Conservation (phyloP, 2,329 filamentous ascomycete species). For the Talaromyces sp. region DNA sequence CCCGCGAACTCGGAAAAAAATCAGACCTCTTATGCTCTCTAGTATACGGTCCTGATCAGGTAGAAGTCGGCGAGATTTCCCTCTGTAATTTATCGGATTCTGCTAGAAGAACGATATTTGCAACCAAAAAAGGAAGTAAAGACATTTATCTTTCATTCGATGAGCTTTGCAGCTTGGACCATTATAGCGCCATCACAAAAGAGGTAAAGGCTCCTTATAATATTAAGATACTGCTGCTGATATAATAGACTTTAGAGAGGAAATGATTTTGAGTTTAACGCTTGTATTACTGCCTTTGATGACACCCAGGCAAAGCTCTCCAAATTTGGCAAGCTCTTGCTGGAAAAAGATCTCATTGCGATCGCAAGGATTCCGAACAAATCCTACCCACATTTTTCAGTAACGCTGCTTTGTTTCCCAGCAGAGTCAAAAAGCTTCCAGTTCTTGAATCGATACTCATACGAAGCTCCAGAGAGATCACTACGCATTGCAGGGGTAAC, state of each 20-base stretch:
- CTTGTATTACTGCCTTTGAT: conserved; percentile 30
- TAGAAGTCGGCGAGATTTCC: conserved; percentile 24
- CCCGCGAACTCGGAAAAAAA: conserved; percentile 16
- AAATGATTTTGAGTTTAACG: conserved; percentile 20
- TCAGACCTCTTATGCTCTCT: conserved; percentile 25
- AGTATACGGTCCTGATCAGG: conserved; percentile 25
- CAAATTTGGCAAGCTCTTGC: conserved; percentile 22
- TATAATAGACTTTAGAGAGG: background rate
- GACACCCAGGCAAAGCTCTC: conserved; percentile 25
- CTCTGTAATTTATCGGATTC: conserved; percentile 21
- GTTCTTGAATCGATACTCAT: conserved; percentile 17
- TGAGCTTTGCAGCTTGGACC: conserved; percentile 23
- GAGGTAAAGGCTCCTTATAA: conserved; percentile 16
- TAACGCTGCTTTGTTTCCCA: conserved; percentile 25
- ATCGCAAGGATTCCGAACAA: conserved; percentile 20
- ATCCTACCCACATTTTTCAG: background rate
- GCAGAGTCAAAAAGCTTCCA: conserved; percentile 19
- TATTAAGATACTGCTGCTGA: background rate
- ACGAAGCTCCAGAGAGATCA: background rate
- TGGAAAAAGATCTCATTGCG: conserved; percentile 21
- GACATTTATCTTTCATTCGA: conserved; percentile 28
- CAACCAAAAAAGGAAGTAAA: conserved; percentile 11
- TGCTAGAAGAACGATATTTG: conserved; percentile 16
- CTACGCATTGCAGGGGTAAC: conserved; percentile 4
- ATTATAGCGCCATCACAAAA: conserved; percentile 23